Conservation (phyloP, 2,329 filamentous ascomycete genomes). For the Paraphoma sp. region DNA sequence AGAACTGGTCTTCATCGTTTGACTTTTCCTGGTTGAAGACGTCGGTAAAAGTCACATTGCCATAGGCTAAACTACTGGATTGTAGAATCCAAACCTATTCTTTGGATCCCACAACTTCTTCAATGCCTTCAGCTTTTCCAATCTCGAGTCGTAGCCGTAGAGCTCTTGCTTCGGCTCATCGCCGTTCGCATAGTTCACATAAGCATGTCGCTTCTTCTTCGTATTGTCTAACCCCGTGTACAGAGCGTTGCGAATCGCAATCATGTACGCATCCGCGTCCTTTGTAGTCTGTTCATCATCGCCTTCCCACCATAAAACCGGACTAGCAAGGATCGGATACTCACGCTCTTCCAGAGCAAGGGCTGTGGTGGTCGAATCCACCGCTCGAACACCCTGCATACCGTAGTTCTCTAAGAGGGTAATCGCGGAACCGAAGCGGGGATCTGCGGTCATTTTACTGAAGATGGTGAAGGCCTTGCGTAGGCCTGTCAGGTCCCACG, state of each 20-base stretch:
- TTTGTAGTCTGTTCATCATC: conserved; percentile 8
- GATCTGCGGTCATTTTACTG: conserved; percentile 20
- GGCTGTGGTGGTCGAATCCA: conserved; percentile 14
- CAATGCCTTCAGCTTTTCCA: conserved; percentile 32
- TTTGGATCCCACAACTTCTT: conserved; percentile 40
- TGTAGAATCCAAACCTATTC: conserved; percentile 35
- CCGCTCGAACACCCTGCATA: conserved; percentile 20
- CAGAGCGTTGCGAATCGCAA: conserved; percentile 16
- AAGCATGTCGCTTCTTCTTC: conserved; percentile 25
- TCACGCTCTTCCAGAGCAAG: conserved; percentile 38
- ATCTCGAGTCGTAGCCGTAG: conserved; percentile 39
- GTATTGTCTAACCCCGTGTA: conserved; percentile 13
- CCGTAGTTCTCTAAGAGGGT: conserved; percentile 29
- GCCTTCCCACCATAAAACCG: conserved; percentile 24
- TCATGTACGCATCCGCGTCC: conserved; percentile 16
- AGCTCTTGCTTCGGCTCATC: conserved; percentile 31
- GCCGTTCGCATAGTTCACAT: conserved; percentile 45
- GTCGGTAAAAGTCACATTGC: too few relatives aligned
- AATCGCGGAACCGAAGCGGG: conserved; percentile 22
- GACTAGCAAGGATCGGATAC: conserved; percentile 31
- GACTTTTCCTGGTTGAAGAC: too few relatives aligned
- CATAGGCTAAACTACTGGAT: conserved; percentile 17
- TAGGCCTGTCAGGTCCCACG: conserved; percentile 19
- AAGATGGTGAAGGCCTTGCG: conserved; percentile 26
- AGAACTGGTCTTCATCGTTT: too few relatives aligned